Conservation (phyloP, 106 monocot genomes). For the Phalaenopsis aphrodite region DNA sequence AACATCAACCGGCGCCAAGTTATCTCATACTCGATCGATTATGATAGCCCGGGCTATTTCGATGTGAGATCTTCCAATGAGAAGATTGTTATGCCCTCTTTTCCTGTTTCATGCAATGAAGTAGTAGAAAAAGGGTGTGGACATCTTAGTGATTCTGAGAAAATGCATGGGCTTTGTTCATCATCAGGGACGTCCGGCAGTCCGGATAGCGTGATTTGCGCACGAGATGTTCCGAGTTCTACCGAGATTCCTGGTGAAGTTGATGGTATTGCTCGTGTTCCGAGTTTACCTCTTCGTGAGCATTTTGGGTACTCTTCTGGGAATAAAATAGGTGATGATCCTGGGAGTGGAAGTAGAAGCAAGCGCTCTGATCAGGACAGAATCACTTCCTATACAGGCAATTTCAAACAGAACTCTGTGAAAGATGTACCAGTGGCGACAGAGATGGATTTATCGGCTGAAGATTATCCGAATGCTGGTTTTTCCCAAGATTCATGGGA, state of each 20-base stretch:
- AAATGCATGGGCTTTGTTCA: slow-evolving; percentile 37
- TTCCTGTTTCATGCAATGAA: slow-evolving; percentile 31
- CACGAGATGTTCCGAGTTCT: slow-evolving; percentile 40
- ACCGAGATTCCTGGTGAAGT: slow-evolving; percentile 31
- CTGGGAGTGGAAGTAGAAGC: slow-evolving; percentile 70
- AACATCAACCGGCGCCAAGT: slow-evolving; percentile 13
- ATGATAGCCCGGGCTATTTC: slow-evolving; percentile 19
- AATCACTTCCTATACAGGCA: slow-evolving; percentile 31
- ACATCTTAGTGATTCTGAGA: slow-evolving; percentile 41
- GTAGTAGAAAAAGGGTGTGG: slow-evolving; percentile 35
- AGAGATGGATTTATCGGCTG: slow-evolving; percentile 43
- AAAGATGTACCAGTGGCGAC: slow-evolving; percentile 63
- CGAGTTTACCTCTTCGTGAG: slow-evolving; percentile 61
- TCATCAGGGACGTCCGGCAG: slow-evolving; percentile 34
- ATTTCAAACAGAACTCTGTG: slow-evolving; percentile 56
- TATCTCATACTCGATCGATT: slow-evolving; percentile 25
- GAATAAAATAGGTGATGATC: slow-evolving; percentile 34
- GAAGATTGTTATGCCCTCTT: slow-evolving; percentile 50
- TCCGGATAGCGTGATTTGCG: slow-evolving; percentile 34
- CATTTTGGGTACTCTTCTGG: slow-evolving; percentile 49
- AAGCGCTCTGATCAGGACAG: slow-evolving; percentile 74
- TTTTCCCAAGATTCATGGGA: slow-evolving; percentile 55
- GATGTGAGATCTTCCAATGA: slow-evolving; percentile 31
- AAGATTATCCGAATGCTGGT: slow-evolving; percentile 50
- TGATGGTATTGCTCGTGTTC: slow-evolving; percentile 28